Evolutionary conservation across 2,329 filamentous ascomycete species (phyloP), one percentile per base, ranked within the genome.

Genomic region (Orbilia quercus): DNA sequence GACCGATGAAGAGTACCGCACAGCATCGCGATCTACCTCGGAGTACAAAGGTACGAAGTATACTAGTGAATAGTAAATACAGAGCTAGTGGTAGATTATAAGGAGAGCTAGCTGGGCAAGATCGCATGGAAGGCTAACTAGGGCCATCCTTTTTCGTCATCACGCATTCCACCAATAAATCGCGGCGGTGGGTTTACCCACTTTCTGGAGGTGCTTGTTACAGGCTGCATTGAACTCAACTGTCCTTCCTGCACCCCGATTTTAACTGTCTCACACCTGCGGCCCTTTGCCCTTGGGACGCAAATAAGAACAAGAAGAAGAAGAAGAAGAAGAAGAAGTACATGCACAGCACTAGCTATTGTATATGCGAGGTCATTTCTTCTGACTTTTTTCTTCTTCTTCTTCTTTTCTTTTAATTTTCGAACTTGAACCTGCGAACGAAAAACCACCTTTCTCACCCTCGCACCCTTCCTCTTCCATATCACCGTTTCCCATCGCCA

Each of bases 101-200:
- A 31, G 9, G 28, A 31, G 14, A 60, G 38, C 25, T 60, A 34
- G 53, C 51, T 12, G 23, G 36, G 14, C 53, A n/a, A 57, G 28
- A 48, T 60, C 53, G 36, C 53, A 62, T 53, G 45, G 31, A 28
- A 16, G 16, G 22, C 22, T 28, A 7, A 28, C 44, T 58, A 18
- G 51, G 40, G 25, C 34, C 23, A 23, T 62, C 45, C 59, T 31
- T 72, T 64, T 72, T 72, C 67, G 67, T 72, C 67, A 72, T 72
- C 67, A 72, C 67, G 67, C 67, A 72, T 72, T 55, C 59, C 45
- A 60, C 59, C 67, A 59, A 60, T 72, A 72, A 72, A 72, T 72
- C 67, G 67, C 67, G 67, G 59, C 67, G 40, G 42, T 50, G 34
- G 40, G 36, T 38, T 55, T 31, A 50, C 23, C 55, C 58, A 57